Evolutionary conservation across 805 yeast genomes (phyloP).

Genomic region (Schwanniomyces yamadae): DNA sequence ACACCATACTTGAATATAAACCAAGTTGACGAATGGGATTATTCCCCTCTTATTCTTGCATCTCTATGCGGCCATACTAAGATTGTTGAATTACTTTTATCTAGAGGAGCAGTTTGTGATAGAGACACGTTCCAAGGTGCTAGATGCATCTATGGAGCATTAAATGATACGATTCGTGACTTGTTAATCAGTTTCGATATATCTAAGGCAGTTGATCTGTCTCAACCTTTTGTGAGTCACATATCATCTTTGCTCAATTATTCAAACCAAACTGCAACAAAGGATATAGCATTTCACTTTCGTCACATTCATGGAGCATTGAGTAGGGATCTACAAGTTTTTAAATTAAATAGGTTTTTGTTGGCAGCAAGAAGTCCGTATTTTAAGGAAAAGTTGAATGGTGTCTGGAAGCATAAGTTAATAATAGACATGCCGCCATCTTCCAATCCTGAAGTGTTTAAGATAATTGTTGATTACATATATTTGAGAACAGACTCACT

Average conservation of each 20-base stretch:
- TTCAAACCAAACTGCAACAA: constrained; percentile 19
- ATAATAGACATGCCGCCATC: constrained; percentile 17
- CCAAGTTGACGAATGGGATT: constrained; percentile 68
- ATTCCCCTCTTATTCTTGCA: constrained; percentile 71
- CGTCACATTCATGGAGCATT: constrained; percentile 16
- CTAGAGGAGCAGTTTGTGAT: constrained; percentile 72
- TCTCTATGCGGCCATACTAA: constrained; percentile 72
- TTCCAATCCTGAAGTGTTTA: constrained; percentile 18
- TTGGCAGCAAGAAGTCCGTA: constrained; percentile 36
- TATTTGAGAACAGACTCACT: constrained; percentile 32
- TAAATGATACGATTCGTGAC: constrained; percentile 63
- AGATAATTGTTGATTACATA: constrained; percentile 25
- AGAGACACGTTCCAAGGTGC: constrained; percentile 82
- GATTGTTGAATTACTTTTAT: constrained; percentile 59
- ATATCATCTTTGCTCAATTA: constrained; percentile 48
- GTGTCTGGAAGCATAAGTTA: constrained; percentile 19
- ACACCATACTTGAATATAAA: constrained; percentile 41
- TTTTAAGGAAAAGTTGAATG: constrained; percentile 21
- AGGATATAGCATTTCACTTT: constrained; percentile 33
- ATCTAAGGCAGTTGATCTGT: constrained; percentile 62
- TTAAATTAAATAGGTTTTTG: constrained; percentile 27
- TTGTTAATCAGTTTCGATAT: constrained; percentile 60
- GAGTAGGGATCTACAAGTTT: constrained; percentile 11
- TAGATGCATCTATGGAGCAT: constrained; percentile 72
- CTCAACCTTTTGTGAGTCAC: constrained; percentile 74